Conservation (phyloP, 2,329 filamentous ascomycete genomes). For the Lizonia empirigonia region DNA sequence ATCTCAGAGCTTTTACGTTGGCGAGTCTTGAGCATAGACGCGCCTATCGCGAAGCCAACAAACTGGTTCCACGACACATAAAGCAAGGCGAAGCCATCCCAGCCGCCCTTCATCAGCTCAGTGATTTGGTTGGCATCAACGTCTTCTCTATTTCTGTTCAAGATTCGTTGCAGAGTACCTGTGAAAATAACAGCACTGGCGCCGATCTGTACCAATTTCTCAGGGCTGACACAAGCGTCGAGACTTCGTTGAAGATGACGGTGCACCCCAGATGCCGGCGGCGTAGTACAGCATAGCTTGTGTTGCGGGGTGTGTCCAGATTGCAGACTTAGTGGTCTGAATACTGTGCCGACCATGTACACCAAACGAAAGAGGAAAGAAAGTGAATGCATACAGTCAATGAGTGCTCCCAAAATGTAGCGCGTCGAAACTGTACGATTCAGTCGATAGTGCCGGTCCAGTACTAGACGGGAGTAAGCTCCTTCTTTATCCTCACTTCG, state of each 20-base stretch:
- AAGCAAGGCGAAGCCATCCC: background rate
- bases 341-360: background rate
- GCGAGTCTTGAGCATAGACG: background rate
- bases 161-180: background rate
- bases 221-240: background rate
- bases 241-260: background rate
- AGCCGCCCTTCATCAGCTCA: background rate
- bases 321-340: no score
- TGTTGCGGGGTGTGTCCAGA: no score
- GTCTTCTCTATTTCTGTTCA: background rate
- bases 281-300: conserved; percentile 27
- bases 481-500: no score
- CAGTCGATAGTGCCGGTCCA: no score
- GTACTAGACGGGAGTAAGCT: no score
- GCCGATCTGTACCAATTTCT: background rate
- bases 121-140: background rate
- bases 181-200: background rate
- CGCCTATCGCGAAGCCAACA: background rate
- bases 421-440: background rate
- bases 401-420: background rate
- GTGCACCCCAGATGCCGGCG: conserved; percentile 14
- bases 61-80: background rate
- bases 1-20: background rate
- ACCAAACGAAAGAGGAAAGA: background rate
- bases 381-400: background rate